Conservation (phyloP, 1,284 basidiomycete genomes). For the Hypsizygus ulmarius region DNA sequence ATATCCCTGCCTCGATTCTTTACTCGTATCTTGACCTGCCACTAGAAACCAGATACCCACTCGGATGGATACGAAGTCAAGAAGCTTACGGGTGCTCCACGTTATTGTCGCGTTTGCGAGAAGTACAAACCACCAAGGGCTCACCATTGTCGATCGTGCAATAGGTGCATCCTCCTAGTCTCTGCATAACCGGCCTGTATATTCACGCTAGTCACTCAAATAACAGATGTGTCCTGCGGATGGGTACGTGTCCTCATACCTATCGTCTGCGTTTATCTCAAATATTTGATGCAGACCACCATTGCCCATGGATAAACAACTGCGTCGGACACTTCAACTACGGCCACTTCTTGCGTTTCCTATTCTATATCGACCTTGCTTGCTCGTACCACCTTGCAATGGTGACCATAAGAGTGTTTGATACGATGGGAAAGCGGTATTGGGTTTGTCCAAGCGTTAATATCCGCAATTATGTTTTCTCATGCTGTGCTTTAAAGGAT, state of each 20-base stretch:
- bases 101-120: conserved; percentile 81
- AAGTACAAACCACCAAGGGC: conserved; percentile 73
- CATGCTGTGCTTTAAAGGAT: conserved; percentile 44
- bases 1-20: conserved; percentile 14
- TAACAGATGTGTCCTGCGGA: conserved; percentile 72
- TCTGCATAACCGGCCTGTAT: neutral
- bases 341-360: conserved; percentile 88
- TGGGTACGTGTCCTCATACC: conserved; percentile 51
- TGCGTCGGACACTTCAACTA: conserved; percentile 91
- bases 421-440: conserved; percentile 43
- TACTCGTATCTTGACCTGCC: conserved; percentile 8
- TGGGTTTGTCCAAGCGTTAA: conserved; percentile 44
- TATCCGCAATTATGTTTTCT: neutral
- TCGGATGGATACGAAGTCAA: conserved; percentile 83
- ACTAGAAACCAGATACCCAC: conserved; percentile 74
- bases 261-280: conserved; percentile 5
- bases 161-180: conserved; percentile 47
- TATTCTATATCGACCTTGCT: conserved; percentile 88
- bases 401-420: conserved; percentile 65
- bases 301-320: conserved; percentile 90
- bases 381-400: conserved; percentile 82
- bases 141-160: conserved; percentile 89
- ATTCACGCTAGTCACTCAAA: neutral
- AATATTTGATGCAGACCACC: conserved; percentile 61
- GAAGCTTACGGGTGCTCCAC: conserved; percentile 72